Base-by-base conservation (phyloP, 2,329 filamentous ascomycete genomes). In the Atkinsonella hypoxylon region DNA sequence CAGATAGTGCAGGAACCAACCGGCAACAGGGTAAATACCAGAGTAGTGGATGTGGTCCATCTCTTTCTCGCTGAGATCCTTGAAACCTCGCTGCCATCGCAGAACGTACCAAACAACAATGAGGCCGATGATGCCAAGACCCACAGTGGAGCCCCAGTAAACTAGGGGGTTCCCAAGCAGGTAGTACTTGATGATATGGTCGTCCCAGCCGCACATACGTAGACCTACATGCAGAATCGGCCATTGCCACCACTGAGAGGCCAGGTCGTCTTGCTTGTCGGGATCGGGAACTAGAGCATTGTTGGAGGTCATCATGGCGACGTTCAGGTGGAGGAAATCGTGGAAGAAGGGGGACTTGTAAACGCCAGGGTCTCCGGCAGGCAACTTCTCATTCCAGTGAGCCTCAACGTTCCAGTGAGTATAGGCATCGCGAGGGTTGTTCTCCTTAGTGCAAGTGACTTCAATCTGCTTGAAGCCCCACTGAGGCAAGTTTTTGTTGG, bases 391-490 rank as follows among this genome's bases (percentile, higher is more conserved):
- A 67, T 98, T 98, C 67, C 76, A 82, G 70, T 98, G 93, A 51
- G 88, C 85, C 73, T 98, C 93, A 34, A 98, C 85, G 70, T 98
- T 98, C 93, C 93, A 98, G 73, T 97, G 93, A 9, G 93, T 98
- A 69, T 95, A 97, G 40, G 89, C 81, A 67, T 98, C 93, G 49
- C 83, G 81, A 7, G 90, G 89, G 62, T 91, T 93, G 74, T 96
- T 95, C 59, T 85, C 81, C 75, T 95, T 96, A 58, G 85, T 83
- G 70, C 93, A 98, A 26, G 89, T 95, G 36, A 93, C 90, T 72
- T 98, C 93, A 57, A 98, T 97, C 71, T 98, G 93, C 74, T 97
- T 96, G 78, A 98, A 98, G 66, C 93, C 93, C 93, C 93, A 98
- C 66, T 97, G 93, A 48, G 93, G 93, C 56, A 98, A 77, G 70